These are phyloP conservation scores for Cladosporium sp. DNA, from an alignment of 2,329 filamentous ascomycete species.

Conservation along the genomic window DNA sequence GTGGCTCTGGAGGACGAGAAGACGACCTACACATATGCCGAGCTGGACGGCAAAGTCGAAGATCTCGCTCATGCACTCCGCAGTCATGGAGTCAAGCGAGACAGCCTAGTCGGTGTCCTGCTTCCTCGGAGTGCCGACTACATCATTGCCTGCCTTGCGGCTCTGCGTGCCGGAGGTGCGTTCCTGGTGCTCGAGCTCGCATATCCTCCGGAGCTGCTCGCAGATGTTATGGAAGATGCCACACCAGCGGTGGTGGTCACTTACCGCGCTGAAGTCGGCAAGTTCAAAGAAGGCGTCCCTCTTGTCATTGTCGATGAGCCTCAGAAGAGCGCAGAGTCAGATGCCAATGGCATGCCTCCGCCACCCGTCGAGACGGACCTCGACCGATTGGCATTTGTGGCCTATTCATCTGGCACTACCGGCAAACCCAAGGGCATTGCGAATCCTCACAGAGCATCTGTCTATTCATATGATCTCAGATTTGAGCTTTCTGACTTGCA, in stretches of 20 bases:
- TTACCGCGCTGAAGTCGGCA: constrained; percentile 58
- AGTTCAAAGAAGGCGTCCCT: constrained; percentile 60
- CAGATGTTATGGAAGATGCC: constrained; percentile 74
- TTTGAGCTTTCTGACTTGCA: constrained; percentile 66
- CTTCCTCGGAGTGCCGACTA: constrained; percentile 73
- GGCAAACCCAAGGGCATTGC: constrained; percentile 79
- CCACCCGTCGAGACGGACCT: constrained; percentile 63
- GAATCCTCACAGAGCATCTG: constrained; percentile 70
- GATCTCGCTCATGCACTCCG: constrained; percentile 62
- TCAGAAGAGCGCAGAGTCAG: constrained; percentile 29
- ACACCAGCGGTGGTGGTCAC: constrained; percentile 68
- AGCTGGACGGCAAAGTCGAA: constrained; percentile 65
- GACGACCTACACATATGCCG: constrained; percentile 64
- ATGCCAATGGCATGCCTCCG: constrained; percentile 24
- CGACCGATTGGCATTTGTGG: constrained; percentile 73
- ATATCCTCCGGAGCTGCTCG: constrained; percentile 68
- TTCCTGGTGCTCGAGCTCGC: constrained; percentile 78
- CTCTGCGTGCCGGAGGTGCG: constrained; percentile 73
- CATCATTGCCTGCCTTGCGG: constrained; percentile 72
- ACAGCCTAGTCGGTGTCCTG: constrained; percentile 70
- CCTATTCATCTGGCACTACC: constrained; percentile 74
- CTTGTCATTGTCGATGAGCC: constrained; percentile 61
- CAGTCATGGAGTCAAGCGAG: constrained; percentile 64
- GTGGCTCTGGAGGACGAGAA: constrained; percentile 69
- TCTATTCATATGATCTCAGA: constrained; percentile 69